A percentile compares a stretch with the other conserved stretches of the same genome.
Evolutionary conservation across 2,329 filamentous ascomycete genomes (phyloP).

Genomic region (Verticillium zaregamsianum): DNA sequence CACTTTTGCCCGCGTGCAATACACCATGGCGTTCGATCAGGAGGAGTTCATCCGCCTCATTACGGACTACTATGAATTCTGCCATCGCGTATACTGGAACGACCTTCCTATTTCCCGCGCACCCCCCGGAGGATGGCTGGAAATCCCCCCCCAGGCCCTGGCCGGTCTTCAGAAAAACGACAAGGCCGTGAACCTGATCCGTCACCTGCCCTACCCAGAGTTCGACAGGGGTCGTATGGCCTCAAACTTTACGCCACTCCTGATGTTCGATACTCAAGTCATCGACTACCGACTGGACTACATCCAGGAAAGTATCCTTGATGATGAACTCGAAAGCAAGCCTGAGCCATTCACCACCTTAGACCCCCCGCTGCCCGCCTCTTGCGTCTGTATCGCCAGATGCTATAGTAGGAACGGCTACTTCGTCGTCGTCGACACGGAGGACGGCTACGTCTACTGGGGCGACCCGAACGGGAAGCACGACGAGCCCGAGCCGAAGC

Average conservation of each 20-base stretch:
- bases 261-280: conserved; percentile 5
- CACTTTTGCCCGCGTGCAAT: too few relatives aligned
- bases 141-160: conserved; percentile 10
- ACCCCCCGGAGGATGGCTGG: conserved; percentile 10
- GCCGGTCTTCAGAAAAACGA: conserved; percentile 6
- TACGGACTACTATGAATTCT: conserved; percentile 16
- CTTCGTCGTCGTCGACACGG: conserved; percentile 11
- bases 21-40: conserved; percentile 2
- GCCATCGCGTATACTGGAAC: conserved; percentile 12
- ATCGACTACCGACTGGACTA: conserved; percentile 5
- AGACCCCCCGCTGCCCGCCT: conserved; percentile 3
- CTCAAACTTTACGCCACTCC: not conserved
- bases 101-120: conserved; percentile 1
- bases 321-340: not conserved
- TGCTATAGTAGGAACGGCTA: conserved; percentile 3
- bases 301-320: conserved; percentile 3
- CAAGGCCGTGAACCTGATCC: conserved; percentile 10
- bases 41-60: conserved; percentile 13
- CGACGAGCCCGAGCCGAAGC: conserved; percentile 3
- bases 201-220: conserved; percentile 12
- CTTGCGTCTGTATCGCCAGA: conserved; percentile 10
- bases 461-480: conserved; percentile 5
- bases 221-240: not conserved
- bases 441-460: conserved; percentile 12
- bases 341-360: not conserved